phyloP scores from a whole-genome alignment of 306 rosid species.

The Cucurbita maxima region DNA sequence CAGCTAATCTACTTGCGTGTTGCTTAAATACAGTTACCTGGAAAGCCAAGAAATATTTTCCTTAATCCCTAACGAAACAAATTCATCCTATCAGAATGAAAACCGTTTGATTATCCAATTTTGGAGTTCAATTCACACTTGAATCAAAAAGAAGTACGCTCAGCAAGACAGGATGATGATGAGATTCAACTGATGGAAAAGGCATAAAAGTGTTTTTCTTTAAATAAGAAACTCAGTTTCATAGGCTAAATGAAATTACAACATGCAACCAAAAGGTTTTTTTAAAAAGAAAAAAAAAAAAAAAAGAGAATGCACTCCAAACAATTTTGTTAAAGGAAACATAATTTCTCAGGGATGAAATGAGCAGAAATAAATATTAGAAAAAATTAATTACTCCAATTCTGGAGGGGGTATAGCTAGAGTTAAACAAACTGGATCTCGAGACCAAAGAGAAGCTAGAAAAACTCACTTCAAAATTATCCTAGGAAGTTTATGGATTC shows the following conservation, averaged over 20 bases:
- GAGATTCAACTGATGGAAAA: not conserved
- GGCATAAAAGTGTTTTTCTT: not conserved
- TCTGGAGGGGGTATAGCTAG: not conserved
- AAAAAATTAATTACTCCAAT: not conserved
- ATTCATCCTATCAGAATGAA: not conserved
- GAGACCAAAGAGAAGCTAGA: not conserved
- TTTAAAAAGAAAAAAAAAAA: not conserved
- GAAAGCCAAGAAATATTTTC: slow-evolving; percentile 16
- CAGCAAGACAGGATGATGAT: not conserved
- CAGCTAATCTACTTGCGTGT: slow-evolving; percentile 63
- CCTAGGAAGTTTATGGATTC: not conserved
- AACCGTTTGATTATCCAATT: not conserved
- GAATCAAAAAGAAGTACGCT: not conserved
- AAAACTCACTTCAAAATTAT: not conserved
- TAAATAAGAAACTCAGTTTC: not conserved
- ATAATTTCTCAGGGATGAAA: not conserved
- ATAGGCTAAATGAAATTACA: not conserved
- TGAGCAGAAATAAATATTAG: not conserved
- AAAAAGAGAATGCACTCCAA: not conserved
- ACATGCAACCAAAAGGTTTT: not conserved
- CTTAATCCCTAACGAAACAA: not conserved
- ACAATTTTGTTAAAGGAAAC: not conserved
- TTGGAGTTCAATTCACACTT: not conserved
- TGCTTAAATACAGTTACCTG: slow-evolving; percentile 88
- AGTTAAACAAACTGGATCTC: not conserved